These are phyloP conservation scores for Myxozyma geophila DNA, from an alignment of 805 yeast genomes.

Conservation along the genomic window DNA sequence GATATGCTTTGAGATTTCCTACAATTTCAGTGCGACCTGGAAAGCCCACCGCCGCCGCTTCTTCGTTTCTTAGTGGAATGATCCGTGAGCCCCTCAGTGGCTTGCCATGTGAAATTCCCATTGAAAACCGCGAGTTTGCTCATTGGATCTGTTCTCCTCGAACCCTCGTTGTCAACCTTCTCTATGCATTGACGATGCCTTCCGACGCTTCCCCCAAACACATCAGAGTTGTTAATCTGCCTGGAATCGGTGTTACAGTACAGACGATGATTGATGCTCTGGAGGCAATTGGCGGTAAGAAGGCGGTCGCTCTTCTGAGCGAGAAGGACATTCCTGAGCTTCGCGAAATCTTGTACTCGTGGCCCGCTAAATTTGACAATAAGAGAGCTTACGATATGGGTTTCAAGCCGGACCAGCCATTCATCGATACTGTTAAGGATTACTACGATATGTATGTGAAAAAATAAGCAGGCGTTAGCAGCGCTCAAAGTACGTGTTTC, in stretches of 20 bases:
- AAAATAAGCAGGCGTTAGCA: not conserved
- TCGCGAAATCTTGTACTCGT: conserved; percentile 37
- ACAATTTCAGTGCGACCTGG: conserved; percentile 40
- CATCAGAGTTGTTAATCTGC: conserved; percentile 38
- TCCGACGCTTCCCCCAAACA: conserved; percentile 20
- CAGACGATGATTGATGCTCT: conserved; percentile 40
- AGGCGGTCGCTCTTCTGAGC: conserved; percentile 29
- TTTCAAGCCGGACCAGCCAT: conserved; percentile 29
- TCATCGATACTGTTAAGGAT: conserved; percentile 28
- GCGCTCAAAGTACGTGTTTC: not conserved
- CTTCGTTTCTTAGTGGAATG: conserved; percentile 40
- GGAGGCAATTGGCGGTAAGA: conserved; percentile 36
- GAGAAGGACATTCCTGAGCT: conserved; percentile 34
- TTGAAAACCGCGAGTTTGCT: conserved; percentile 29
- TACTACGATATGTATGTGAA: conserved; percentile 21
- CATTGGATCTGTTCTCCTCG: conserved; percentile 40
- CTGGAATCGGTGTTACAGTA: conserved; percentile 39
- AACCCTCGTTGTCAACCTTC: conserved; percentile 36
- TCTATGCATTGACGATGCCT: conserved; percentile 34
- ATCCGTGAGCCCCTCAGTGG: conserved; percentile 40
- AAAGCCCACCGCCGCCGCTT: conserved; percentile 40
- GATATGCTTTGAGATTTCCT: conserved; percentile 34
- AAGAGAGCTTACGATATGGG: conserved; percentile 27
- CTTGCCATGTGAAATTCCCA: conserved; percentile 37
- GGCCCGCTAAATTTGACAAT: conserved; percentile 38